phyloP scores from a whole-genome alignment of 164 flowering plant species.

The Vitis amurensis region DNA sequence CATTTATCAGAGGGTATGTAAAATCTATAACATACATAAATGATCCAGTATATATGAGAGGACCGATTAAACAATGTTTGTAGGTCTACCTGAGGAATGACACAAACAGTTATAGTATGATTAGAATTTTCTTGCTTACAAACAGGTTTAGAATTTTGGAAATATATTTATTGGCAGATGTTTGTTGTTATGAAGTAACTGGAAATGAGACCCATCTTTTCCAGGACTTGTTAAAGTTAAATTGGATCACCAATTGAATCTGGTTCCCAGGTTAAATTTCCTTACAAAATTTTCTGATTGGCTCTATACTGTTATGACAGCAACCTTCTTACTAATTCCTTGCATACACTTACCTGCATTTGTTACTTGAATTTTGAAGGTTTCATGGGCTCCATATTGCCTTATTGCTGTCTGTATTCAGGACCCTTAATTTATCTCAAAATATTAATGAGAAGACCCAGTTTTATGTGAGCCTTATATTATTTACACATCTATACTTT shows the following conservation, averaged over 20 bases:
- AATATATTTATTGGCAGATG: background rate
- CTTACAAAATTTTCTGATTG: no score
- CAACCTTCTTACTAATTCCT: background rate
- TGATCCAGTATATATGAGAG: background rate
- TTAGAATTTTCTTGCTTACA: background rate
- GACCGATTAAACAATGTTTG: background rate
- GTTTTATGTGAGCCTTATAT: no score
- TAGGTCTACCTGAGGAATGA: background rate
- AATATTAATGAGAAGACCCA: no score
- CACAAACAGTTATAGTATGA: background rate
- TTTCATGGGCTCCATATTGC: no score
- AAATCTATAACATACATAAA: background rate
- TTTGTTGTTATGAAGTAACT: background rate
- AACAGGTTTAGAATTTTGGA: background rate
- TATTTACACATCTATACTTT: no score
- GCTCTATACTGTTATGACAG: no score
- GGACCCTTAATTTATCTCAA: no score
- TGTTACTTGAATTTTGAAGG: no score
- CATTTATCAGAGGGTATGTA: background rate
- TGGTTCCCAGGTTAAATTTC: background rate
- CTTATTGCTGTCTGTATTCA: no score
- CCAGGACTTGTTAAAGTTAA: background rate
- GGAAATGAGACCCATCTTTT: background rate
- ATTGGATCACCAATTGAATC: background rate
- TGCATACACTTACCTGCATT: background rate